Evolutionary conservation across 2,329 filamentous ascomycete genomes (phyloP).

Genomic region (Calonectria henricotiae): DNA sequence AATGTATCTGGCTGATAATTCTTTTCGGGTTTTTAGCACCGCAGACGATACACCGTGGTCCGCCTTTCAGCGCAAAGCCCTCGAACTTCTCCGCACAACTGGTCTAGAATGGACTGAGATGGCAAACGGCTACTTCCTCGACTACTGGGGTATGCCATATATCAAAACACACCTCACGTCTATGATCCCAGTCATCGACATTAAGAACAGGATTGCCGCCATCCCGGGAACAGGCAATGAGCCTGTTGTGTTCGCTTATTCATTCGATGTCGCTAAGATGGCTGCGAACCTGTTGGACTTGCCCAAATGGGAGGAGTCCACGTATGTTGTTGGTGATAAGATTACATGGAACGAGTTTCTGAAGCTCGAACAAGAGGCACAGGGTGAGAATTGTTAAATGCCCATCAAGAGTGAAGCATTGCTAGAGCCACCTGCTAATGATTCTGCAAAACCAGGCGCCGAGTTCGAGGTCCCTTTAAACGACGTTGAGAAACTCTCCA

Average conservation of each 20-base stretch:
- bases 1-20: not conserved
- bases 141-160: conserved; percentile 62
- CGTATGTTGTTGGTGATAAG: conserved; percentile 60
- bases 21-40: not conserved
- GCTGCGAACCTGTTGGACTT: conserved; percentile 62
- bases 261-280: conserved; percentile 65
- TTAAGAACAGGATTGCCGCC: conserved; percentile 62
- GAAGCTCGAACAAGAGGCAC: conserved; percentile 60
- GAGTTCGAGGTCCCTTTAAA: conserved; percentile 24
- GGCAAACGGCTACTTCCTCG: conserved; percentile 63
- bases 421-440: not conserved
- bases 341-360: conserved; percentile 64
- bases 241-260: conserved; percentile 65
- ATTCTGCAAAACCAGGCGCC: not conserved
- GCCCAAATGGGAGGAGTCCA: conserved; percentile 62
- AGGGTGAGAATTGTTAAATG: conserved; percentile 46
- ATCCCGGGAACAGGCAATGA: conserved; percentile 66
- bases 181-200: conserved; percentile 63
- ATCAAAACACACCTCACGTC: conserved; percentile 60
- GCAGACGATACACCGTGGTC: conserved; percentile 22
- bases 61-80: conserved; percentile 20
- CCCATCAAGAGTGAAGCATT: too few species aligned
- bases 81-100: not conserved
- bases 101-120: conserved; percentile 61
- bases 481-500: conserved; percentile 1